Evolutionary conservation across 2,329 filamentous ascomycete species (phyloP).

Genomic region (Pezicula carpinea): DNA sequence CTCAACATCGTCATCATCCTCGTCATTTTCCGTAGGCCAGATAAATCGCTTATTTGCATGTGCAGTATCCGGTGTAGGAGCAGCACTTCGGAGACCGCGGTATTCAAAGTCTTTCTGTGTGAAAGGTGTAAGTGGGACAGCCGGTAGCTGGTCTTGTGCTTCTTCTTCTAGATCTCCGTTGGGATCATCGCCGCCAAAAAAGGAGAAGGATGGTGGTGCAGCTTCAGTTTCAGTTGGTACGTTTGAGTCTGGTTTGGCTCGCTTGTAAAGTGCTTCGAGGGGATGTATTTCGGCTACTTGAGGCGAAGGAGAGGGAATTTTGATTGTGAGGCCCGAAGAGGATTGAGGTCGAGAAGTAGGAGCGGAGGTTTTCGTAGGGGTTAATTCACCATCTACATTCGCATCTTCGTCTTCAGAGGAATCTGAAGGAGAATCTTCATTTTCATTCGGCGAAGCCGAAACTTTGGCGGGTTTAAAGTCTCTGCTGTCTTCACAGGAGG

Average conservation of each 20-base stretch:
- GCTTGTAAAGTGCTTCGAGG: conserved; percentile 89
- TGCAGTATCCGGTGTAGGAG: conserved; percentile 91
- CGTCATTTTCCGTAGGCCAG: conserved; percentile 44
- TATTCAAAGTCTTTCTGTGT: conserved; percentile 73
- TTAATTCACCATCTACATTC: not conserved
- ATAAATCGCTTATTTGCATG: conserved; percentile 62
- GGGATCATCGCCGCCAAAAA: conserved; percentile 59
- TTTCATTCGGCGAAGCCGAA: not conserved
- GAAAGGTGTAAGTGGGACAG: conserved; percentile 73
- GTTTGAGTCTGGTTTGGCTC: conserved; percentile 43
- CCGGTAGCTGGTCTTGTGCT: conserved; percentile 34
- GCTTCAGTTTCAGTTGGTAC: conserved; percentile 30
- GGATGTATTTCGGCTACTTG: conserved; percentile 63
- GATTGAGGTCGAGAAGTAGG: conserved; percentile 26
- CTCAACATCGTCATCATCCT: conserved; percentile 41
- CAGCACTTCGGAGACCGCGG: conserved; percentile 76
- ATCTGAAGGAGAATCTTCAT: not conserved
- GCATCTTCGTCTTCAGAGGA: conserved; percentile 9
- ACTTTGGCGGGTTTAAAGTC: too few species aligned
- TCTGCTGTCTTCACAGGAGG: too few species aligned
- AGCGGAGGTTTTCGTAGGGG: conserved; percentile 9
- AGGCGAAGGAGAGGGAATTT: conserved; percentile 38
- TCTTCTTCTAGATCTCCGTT: conserved; percentile 41
- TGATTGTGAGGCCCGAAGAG: conserved; percentile 51
- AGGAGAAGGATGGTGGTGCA: conserved; percentile 65